These are phyloP conservation scores for Sporothrix dimorphospora DNA, from an alignment of 2,329 filamentous ascomycete species.

Conservation along the genomic window DNA sequence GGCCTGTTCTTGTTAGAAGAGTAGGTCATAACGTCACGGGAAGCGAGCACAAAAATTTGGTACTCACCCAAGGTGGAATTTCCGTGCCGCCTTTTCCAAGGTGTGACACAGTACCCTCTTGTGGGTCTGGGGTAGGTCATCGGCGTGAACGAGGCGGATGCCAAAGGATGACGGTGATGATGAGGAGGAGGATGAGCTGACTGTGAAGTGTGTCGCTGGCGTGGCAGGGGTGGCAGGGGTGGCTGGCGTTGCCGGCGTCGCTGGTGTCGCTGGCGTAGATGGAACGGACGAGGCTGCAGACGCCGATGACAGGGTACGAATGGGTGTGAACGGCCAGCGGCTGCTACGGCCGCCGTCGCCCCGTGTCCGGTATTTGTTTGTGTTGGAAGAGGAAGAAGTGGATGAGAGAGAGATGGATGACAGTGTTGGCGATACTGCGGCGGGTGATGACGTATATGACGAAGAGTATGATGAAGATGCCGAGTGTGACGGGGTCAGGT, in stretches of 20 bases:
- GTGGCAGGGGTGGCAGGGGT: conserved; percentile 51
- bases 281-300: conserved; percentile 32
- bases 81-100: conserved; percentile 57
- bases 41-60: not conserved
- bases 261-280: conserved; percentile 24
- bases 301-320: conserved; percentile 37
- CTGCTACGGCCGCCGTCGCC: not conserved
- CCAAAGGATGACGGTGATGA: conserved; percentile 43
- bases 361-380: not conserved
- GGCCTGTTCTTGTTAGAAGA: conserved; percentile 38
- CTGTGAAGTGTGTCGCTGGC: conserved; percentile 34
- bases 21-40: conserved; percentile 13
- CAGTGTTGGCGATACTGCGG: not conserved
- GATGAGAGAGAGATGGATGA: conserved; percentile 39
- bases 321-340: conserved; percentile 21
- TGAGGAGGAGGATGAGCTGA: conserved; percentile 29
- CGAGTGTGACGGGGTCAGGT: not conserved
- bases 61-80: conserved; percentile 49
- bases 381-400: not conserved
- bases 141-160: conserved; percentile 55
- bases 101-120: conserved; percentile 53
- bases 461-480: not conserved
- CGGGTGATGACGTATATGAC: not conserved
- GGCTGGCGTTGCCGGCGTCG: conserved; percentile 41
- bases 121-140: conserved; percentile 50